Conservation (phyloP, 1,284 basidiomycete genomes). For the Wallemia mellicola region DNA sequence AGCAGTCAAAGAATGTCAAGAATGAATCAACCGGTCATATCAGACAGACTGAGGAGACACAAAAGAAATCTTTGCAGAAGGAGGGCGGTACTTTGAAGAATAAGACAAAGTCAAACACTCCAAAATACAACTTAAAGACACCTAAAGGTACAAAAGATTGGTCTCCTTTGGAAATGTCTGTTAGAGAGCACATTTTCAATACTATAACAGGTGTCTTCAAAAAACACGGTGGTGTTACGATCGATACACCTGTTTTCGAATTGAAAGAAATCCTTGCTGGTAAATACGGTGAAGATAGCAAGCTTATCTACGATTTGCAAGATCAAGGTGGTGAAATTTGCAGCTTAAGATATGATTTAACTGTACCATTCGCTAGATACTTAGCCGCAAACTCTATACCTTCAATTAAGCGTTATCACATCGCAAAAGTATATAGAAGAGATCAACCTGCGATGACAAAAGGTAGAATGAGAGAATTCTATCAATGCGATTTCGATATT, state of each 20-base stretch:
- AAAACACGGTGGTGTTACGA: conserved; percentile 62
- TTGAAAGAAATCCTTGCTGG: conserved; percentile 80
- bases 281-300: conserved; percentile 91
- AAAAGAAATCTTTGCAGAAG: not conserved
- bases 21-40: not conserved
- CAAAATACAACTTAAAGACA: conserved; percentile 3
- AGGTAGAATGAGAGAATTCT: conserved; percentile 93
- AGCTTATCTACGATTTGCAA: conserved; percentile 90
- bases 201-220: conserved; percentile 71
- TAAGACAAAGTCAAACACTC: not conserved
- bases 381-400: conserved; percentile 70
- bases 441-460: conserved; percentile 96
- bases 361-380: conserved; percentile 82
- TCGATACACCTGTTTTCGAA: conserved; percentile 95
- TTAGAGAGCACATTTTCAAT: conserved; percentile 64
- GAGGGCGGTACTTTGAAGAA: not conserved
- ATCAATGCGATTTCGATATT: conserved; percentile 95
- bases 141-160: conserved; percentile 78
- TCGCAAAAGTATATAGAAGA: conserved; percentile 87
- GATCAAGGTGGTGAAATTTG: conserved; percentile 98
- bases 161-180: conserved; percentile 73
- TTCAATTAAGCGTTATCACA: conserved; percentile 69
- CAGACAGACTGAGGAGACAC: not conserved
- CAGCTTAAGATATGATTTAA: conserved; percentile 81
- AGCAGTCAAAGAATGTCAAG: not conserved